phyloP scores from a whole-genome alignment of 164 flowering plant species.

The Aristolochia contorta region DNA sequence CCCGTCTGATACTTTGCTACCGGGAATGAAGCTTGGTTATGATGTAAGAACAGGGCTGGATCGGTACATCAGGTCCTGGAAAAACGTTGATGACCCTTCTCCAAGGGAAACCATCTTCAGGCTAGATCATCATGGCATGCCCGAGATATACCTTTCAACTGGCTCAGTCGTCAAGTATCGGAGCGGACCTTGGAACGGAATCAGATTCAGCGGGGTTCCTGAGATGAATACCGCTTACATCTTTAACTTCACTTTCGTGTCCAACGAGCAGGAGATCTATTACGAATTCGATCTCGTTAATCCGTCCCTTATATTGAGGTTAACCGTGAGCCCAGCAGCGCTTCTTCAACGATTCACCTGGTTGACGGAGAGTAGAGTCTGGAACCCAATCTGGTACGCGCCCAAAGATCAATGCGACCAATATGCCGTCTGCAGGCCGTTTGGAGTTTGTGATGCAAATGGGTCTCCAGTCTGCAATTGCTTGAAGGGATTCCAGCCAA shows the following conservation, averaged over 20 bases:
- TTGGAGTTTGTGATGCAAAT: slow-evolving; percentile 20
- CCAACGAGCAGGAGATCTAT: slow-evolving; percentile 20
- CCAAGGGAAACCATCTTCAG: slow-evolving; percentile 9
- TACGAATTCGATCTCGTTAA: slow-evolving; percentile 4
- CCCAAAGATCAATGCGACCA: slow-evolving; percentile 28
- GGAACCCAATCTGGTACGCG: slow-evolving; percentile 13
- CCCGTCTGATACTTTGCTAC: slow-evolving; percentile 14
- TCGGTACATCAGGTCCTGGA: slow-evolving; percentile 24
- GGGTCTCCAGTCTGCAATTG: slow-evolving; percentile 22
- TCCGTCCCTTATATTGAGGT: slow-evolving; percentile 11
- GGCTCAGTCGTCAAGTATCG: slow-evolving; percentile 9
- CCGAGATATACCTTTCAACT: slow-evolving; percentile 11
- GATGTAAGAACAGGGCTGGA: slow-evolving; percentile 9
- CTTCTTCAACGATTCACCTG: slow-evolving; percentile 17
- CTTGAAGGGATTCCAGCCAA: slow-evolving; percentile 34
- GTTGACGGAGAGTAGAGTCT: not conserved
- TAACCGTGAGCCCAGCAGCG: slow-evolving; percentile 16
- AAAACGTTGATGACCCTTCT: slow-evolving; percentile 24
- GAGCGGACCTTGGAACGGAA: slow-evolving; percentile 48
- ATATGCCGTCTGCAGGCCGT: slow-evolving; percentile 22
- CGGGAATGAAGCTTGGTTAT: slow-evolving; percentile 18
- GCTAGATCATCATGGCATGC: slow-evolving; percentile 19
- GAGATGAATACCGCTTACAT: slow-evolving; percentile 8
- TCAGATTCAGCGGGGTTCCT: slow-evolving; percentile 21
- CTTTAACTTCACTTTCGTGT: slow-evolving; percentile 2